A percentile compares a stretch with the other conserved stretches of the same genome.
Evolutionary conservation across 176 grass and related monocot species (phyloP).

Genomic region (Luzula sylvatica): DNA sequence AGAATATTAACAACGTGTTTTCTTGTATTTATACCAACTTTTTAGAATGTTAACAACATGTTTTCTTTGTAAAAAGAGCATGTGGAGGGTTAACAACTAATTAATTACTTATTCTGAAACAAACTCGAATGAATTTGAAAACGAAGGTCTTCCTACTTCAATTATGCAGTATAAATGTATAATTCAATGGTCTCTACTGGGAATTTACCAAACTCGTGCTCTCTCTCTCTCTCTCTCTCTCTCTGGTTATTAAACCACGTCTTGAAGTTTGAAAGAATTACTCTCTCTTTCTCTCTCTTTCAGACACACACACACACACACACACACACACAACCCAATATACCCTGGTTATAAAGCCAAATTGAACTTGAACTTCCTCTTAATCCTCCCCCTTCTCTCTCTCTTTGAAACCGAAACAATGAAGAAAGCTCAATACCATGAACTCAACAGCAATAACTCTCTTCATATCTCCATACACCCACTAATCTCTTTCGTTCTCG

Average conservation of each 20-base stretch:
- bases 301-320: not conserved
- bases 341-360: not conserved
- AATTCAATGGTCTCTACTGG: not conserved
- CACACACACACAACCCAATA: not conserved
- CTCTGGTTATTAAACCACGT: not conserved
- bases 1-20: too few relatives aligned
- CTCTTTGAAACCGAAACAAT: not conserved
- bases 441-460: slow-evolving; percentile 23
- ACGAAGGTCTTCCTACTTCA: too few relatives aligned
- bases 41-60: too few relatives aligned
- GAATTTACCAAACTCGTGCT: not conserved
- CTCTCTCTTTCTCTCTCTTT: not conserved
- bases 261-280: too few relatives aligned
- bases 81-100: too few relatives aligned
- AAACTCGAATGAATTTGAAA: too few relatives aligned
- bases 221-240: not conserved
- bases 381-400: not conserved
- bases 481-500: slow-evolving; percentile 53
- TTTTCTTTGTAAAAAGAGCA: too few relatives aligned
- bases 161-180: too few relatives aligned
- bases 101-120: too few relatives aligned
- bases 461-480: slow-evolving; percentile 23
- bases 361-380: slow-evolving; percentile 11
- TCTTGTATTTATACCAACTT: too few relatives aligned
- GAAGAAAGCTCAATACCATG: slow-evolving; percentile 25